Conservation (phyloP, 2,329 filamentous ascomycete genomes). For the Lecanicillium sp. region DNA sequence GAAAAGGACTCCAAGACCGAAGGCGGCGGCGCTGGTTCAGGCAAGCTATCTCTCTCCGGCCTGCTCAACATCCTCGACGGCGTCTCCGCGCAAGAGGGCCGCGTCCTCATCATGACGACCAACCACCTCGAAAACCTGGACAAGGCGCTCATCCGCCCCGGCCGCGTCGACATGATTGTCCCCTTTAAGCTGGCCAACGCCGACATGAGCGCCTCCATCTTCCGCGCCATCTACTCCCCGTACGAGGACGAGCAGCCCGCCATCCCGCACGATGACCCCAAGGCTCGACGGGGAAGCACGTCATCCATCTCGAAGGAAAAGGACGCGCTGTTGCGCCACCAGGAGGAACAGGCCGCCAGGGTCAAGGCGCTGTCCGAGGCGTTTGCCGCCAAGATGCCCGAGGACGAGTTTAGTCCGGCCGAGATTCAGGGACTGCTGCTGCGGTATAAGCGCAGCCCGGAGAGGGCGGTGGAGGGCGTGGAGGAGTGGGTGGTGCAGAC, state of each 20-base stretch:
- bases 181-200: slow-evolving; percentile 47
- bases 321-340: slow-evolving; percentile 11
- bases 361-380: slow-evolving; percentile 37
- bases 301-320: slow-evolving; percentile 20
- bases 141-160: slow-evolving; percentile 54
- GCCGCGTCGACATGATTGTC: slow-evolving; percentile 53
- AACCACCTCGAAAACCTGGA: slow-evolving; percentile 56
- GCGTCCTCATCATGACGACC: slow-evolving; percentile 60
- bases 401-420: slow-evolving; percentile 49
- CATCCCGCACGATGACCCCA: slow-evolving; percentile 9
- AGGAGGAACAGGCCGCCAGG: slow-evolving; percentile 19
- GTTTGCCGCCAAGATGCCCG: slow-evolving; percentile 45
- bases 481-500: slow-evolving; percentile 43
- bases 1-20: slow-evolving; percentile 19
- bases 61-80: slow-evolving; percentile 78
- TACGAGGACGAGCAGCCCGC: slow-evolving; percentile 29
- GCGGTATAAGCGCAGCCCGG: slow-evolving; percentile 45
- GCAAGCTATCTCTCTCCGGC: slow-evolving; percentile 61
- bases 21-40: slow-evolving; percentile 13
- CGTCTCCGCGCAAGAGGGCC: slow-evolving; percentile 54
- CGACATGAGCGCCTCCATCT: slow-evolving; percentile 45
- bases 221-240: slow-evolving; percentile 49
- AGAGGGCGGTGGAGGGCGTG: slow-evolving; percentile 36
- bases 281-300: slow-evolving; percentile 9
- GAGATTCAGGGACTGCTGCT: slow-evolving; percentile 54